Evolutionary conservation across 495 filamentous ascomycete genomes (phyloP), one percentile per base, ranked within the genome.

Genomic region (Patellaria atrata): DNA sequence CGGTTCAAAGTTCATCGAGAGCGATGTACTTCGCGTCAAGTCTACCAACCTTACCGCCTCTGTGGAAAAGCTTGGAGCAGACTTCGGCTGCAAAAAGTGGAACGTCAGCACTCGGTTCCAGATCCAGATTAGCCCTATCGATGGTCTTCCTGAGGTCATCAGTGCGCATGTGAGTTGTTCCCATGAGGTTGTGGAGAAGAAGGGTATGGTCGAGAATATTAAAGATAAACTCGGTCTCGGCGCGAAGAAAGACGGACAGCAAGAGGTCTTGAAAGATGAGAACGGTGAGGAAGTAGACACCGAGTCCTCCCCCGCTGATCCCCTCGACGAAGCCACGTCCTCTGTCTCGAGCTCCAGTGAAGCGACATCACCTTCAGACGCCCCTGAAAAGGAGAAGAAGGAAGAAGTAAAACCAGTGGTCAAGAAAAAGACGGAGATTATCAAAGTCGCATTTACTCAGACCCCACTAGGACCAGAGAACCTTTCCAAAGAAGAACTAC

Each of bases 171-270:
- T 89, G 5, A 84, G 86, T 56, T 99, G 89, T 46, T 81, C 87
- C 53, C 68, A 79, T 24, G 70, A 75, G 23, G 67, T 61, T 4
- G 42, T 57, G 8, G 74, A 77, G 37, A 86, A 82, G 60, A 79
- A 80, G 50, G 79, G 80, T 31, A 67, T 96, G 20, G 73, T 86
- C 23, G 91, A 94, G 45, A 82, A 81, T 25, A 79, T 96, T 51
- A 99, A 99, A 63, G 83, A 78, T 36, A 73, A 93, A 40, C 87
- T 97, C 50, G 91, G 91, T 11, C 80, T 94, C 48, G 89, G 89
- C 5, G 74, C 73, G 40, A 82, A 87, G 62, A 86, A 92, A 45
- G 74, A 70, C 38, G 71, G 68, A 13, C 86, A 94, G 57, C 73
- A 79, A 46, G 72, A 81, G 14, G 57, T 93, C 13, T 61, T 65